phyloP scores from a whole-genome alignment of 2,329 filamentous ascomycete genomes.

The Fusarium nanum region DNA sequence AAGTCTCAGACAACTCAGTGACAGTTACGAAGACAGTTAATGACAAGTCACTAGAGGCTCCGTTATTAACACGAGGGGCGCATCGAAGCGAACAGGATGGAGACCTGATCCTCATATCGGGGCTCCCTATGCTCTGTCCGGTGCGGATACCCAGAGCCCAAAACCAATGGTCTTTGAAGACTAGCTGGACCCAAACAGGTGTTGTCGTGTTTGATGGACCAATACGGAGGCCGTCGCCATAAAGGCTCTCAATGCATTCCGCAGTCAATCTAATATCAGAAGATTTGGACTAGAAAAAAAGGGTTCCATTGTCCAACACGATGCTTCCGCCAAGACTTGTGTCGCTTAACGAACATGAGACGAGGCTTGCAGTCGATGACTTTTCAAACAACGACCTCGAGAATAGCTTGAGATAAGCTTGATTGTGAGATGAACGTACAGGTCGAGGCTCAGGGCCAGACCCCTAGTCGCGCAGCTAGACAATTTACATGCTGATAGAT shows the following conservation, averaged over 20 bases:
- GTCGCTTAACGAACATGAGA: neutral
- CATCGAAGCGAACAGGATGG: constrained; percentile 30
- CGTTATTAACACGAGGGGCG: constrained; percentile 21
- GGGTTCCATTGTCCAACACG: neutral
- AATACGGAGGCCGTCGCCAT: constrained; percentile 4
- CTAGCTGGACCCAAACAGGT: constrained; percentile 7
- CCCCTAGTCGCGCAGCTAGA: neutral
- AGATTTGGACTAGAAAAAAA: constrained; percentile 8
- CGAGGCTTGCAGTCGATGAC: neutral
- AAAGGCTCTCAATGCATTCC: constrained; percentile 32
- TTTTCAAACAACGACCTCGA: constrained; percentile 9
- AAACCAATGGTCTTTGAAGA: constrained; percentile 4
- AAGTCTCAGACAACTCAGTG: constrained; percentile 8
- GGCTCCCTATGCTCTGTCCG: neutral
- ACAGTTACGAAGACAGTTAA: constrained; percentile 16
- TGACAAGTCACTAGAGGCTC: constrained; percentile 8
- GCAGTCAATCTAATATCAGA: constrained; percentile 22
- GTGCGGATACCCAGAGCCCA: constrained; percentile 3
- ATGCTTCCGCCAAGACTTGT: constrained; percentile 19
- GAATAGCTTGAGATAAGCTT: constrained; percentile 9
- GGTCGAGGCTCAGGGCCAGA: constrained; percentile 16
- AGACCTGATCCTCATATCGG: constrained; percentile 5
- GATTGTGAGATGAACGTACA: constrained; percentile 12
- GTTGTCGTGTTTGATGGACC: constrained; percentile 4
- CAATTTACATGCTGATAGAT: constrained; percentile 6